Evolutionary conservation across 148 eudicot genomes (phyloP), one percentile per base, ranked within the genome.

Genomic region (Simmondsia chinensis): DNA sequence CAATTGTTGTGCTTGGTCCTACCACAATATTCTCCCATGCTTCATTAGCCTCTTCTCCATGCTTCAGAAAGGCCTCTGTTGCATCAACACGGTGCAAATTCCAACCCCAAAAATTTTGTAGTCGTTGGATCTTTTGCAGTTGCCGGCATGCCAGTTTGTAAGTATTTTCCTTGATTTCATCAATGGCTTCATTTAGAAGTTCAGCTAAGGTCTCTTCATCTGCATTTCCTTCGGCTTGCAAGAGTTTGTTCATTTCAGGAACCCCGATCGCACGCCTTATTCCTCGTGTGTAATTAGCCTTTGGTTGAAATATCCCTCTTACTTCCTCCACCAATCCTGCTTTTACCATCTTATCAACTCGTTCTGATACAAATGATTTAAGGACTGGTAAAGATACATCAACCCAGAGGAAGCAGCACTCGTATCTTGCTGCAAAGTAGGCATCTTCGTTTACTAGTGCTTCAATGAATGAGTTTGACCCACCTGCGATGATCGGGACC

Each of bases 401-500:
- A 6, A 83, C 81, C 83, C 94, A 88, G 0, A 88, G 62, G 20
- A 80, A 75, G 39, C 91, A 80, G 41, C 79, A 77, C 4, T 80
- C 89, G 24, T 77, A 88, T 29, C 52, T 72, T 13, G 76, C 58
- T 1, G 49, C 53, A 31, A 88, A 88, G 1, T 70, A 65, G n/a
- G 73, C 33, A 39, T 72, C 70, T 14, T 80, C 83, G 29, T 72
- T 63, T 11, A 88, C 77, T 2, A 88, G 64, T 0, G 94, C 71
- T 36, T 73, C 73, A 34, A 88, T 73, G 60, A 55, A 77, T 3
- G 96, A 88, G 50, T 88, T 88, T 21, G 96, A 88, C 9, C 94
- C 96, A 1, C 96, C 96, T 7, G 91, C 96, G 10, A 88, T 83
- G 61, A 88, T 80, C 8, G 96, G 96, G 19, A 88, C 68, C 54